Conservation (phyloP, 768 basidiomycete genomes). For the Leccinellum albellum region DNA sequence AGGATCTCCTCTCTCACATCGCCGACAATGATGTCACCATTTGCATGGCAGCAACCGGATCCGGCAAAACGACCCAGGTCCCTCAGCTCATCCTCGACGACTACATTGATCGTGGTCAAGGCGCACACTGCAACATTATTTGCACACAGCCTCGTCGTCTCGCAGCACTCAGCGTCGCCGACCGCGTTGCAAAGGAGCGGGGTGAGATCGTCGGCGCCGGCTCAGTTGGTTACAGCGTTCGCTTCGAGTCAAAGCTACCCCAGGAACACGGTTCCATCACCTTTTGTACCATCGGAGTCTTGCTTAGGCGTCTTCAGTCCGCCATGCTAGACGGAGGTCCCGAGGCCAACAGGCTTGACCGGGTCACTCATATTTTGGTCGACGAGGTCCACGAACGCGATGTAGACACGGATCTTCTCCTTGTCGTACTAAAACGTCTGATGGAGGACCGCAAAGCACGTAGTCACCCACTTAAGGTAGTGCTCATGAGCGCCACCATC, state of each 20-base stretch:
- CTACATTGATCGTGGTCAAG: slow-evolving; percentile 72
- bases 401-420: slow-evolving; percentile 84
- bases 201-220: slow-evolving; percentile 62
- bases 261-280: slow-evolving; percentile 80
- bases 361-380: slow-evolving; percentile 85
- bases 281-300: slow-evolving; percentile 91
- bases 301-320: slow-evolving; percentile 81
- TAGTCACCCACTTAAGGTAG: slow-evolving; percentile 72
- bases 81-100: slow-evolving; percentile 90
- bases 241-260: slow-evolving; percentile 81
- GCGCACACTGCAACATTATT: slow-evolving; percentile 81
- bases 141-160: slow-evolving; percentile 92
- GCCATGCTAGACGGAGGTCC: slow-evolving; percentile 48
- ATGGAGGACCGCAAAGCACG: slow-evolving; percentile 68
- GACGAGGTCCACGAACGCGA: slow-evolving; percentile 98
- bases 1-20: slow-evolving; percentile 67
- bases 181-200: slow-evolving; percentile 87
- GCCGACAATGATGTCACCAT: slow-evolving; percentile 79
- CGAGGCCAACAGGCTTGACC: slow-evolving; percentile 50
- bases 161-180: slow-evolving; percentile 87
- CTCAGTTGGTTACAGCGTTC: slow-evolving; percentile 86
- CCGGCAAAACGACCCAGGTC: slow-evolving; percentile 92
- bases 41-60: slow-evolving; percentile 86
- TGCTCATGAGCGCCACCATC: slow-evolving; percentile 96
- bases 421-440: slow-evolving; percentile 85